Conservation (phyloP, 1,139 yeast genomes). For the Scheffersomyces quercinus region DNA sequence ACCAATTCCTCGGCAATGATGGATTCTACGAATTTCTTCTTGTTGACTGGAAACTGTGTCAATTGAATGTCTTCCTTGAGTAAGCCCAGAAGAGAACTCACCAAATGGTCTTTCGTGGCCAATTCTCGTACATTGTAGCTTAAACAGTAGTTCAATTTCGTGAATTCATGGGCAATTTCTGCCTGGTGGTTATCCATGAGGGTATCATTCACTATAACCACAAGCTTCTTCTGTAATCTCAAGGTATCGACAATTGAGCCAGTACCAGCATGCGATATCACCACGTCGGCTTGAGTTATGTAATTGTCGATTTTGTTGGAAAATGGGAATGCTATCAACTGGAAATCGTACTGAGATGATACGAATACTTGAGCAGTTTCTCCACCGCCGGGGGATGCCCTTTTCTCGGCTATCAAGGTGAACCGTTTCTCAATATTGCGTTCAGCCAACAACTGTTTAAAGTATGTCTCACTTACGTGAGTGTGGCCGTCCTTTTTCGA, state of each 20-base stretch:
- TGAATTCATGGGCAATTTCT: constrained; percentile 70
- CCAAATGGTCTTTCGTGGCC: neutral
- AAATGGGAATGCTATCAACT: constrained; percentile 50
- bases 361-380: constrained; percentile 2
- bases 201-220: constrained; percentile 68
- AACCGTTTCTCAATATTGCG: constrained; percentile 11
- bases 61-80: constrained; percentile 1
- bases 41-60: constrained; percentile 5
- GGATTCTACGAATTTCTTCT: constrained; percentile 5
- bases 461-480: constrained; percentile 25
- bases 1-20: constrained; percentile 8
- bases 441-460: constrained; percentile 16
- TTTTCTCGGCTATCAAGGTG: constrained; percentile 7
- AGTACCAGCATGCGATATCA: constrained; percentile 91
- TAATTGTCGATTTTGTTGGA: constrained; percentile 37
- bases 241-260: constrained; percentile 86
- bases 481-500: constrained; percentile 16
- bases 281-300: constrained; percentile 50
- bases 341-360: constrained; percentile 6
- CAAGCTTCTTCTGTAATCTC: constrained; percentile 53
- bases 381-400: constrained; percentile 1
- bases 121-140: constrained; percentile 1
- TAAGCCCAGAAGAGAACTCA: neutral
- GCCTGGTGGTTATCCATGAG: constrained; percentile 87
- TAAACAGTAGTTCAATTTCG: constrained; percentile 15